Conservation (phyloP, 1,139 yeast genomes). For the Casaregolazyma lundiana region DNA sequence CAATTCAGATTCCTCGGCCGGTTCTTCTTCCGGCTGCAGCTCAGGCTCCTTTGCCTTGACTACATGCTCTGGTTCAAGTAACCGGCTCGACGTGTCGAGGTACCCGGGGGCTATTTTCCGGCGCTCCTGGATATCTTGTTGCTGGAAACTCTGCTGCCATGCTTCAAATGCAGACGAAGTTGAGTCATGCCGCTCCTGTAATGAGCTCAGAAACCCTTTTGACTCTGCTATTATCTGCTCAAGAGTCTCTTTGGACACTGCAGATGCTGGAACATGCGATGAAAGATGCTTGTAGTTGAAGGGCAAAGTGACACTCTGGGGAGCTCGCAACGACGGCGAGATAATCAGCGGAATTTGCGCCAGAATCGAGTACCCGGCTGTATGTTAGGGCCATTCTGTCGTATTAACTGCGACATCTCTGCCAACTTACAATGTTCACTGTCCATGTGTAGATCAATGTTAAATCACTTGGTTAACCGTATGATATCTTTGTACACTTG, state of each 20-base stretch:
- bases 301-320: slow-evolving; percentile 54
- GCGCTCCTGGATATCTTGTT: slow-evolving; percentile 27
- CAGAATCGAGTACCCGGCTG: slow-evolving; percentile 44
- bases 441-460: too few relatives aligned
- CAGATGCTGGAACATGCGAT: slow-evolving; percentile 30
- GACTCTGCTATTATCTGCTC: slow-evolving; percentile 26
- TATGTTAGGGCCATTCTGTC: background rate
- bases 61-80: slow-evolving; percentile 26
- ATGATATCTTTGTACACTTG: background rate
- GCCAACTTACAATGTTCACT: background rate
- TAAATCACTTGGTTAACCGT: too few relatives aligned
- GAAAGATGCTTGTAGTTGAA: slow-evolving; percentile 44
- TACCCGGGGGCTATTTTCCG: slow-evolving; percentile 44
- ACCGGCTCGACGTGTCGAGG: slow-evolving; percentile 30
- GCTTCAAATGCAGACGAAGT: slow-evolving; percentile 28
- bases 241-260: slow-evolving; percentile 27
- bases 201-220: slow-evolving; percentile 25
- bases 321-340: slow-evolving; percentile 53
- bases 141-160: slow-evolving; percentile 32
- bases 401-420: background rate
- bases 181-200: slow-evolving; percentile 25
- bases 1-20: slow-evolving; percentile 13
- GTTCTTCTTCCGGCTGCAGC: background rate
- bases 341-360: slow-evolving; percentile 56
- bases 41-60: background rate